Conservation (phyloP, 371 early-diverging fungal genomes). For the Funneliformis caledonium region DNA sequence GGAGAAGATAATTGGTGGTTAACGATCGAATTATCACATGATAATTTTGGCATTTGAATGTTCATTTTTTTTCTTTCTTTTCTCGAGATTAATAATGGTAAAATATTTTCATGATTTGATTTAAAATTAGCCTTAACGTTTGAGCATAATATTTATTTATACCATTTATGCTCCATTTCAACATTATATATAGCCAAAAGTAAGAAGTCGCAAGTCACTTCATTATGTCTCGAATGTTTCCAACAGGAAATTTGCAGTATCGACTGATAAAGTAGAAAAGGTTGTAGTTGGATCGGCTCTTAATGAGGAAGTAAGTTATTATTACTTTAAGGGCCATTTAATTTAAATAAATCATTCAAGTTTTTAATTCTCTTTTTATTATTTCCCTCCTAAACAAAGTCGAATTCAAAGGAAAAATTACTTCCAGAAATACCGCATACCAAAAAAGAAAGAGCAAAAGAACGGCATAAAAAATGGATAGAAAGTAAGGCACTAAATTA, state of each 20-base stretch:
- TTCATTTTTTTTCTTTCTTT: no score
- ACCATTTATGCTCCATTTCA: neutral
- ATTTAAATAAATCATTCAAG: neutral
- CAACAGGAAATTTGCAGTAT: conserved; percentile 1
- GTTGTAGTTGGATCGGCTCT: neutral
- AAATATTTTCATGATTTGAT: no score
- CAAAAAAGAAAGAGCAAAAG: conserved; percentile 19
- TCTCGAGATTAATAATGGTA: no score
- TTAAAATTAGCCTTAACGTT: no score
- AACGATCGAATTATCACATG: no score
- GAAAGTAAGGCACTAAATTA: neutral
- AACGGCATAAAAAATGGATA: conserved; percentile 15
- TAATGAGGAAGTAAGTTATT: neutral
- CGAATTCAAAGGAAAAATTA: neutral
- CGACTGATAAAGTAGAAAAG: neutral
- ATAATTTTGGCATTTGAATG: no score
- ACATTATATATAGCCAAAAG: neutral
- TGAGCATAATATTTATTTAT: neutral
- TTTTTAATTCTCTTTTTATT: neutral
- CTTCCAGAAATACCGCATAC: neutral
- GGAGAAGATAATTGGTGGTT: no score
- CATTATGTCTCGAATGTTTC: neutral
- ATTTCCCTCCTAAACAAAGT: neutral
- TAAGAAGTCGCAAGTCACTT: neutral
- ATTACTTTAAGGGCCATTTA: neutral